Evolutionary conservation across 805 yeast species (phyloP).

Genomic region (Maudiozyma pseudohumilis): DNA sequence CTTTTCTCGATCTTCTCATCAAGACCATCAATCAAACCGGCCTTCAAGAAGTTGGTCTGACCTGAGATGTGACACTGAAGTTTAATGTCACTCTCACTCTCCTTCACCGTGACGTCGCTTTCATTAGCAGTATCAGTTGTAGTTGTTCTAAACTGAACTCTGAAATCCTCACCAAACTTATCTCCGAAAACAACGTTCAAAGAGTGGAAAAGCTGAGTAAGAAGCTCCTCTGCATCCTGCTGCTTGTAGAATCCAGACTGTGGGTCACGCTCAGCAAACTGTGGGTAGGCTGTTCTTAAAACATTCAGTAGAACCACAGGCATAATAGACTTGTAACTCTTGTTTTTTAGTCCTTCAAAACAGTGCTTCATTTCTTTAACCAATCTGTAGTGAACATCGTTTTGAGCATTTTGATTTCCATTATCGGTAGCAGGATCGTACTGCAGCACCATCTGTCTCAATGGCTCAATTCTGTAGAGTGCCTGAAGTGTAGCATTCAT

Average conservation of each 20-base stretch:
- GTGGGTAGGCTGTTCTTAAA: slow-evolving; percentile 67
- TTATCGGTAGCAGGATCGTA: slow-evolving; percentile 49
- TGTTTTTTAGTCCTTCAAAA: slow-evolving; percentile 34
- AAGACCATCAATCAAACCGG: slow-evolving; percentile 69
- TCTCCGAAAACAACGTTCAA: slow-evolving; percentile 40
- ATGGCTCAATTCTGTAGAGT: slow-evolving; percentile 66
- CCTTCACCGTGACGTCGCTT: slow-evolving; percentile 39
- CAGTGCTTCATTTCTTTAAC: slow-evolving; percentile 41
- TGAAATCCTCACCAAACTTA: slow-evolving; percentile 46
- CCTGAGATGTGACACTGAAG: slow-evolving; percentile 83
- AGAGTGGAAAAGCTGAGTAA: slow-evolving; percentile 59
- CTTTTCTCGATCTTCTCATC: slow-evolving; percentile 70
- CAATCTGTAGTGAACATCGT: slow-evolving; percentile 29
- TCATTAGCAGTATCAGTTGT: slow-evolving; percentile 51
- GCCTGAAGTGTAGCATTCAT: slow-evolving; percentile 84
- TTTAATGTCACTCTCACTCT: slow-evolving; percentile 51
- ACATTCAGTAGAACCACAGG: slow-evolving; percentile 61
- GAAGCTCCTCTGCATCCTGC: slow-evolving; percentile 97
- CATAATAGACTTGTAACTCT: slow-evolving; percentile 39
- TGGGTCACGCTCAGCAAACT: slow-evolving; percentile 71
- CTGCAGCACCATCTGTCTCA: slow-evolving; percentile 51
- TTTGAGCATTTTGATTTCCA: slow-evolving; percentile 20
- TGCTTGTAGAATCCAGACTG: slow-evolving; percentile 70
- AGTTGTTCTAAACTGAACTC: slow-evolving; percentile 51
- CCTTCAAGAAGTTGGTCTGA: slow-evolving; percentile 76